phyloP scores from a whole-genome alignment of 176 grass and related monocot genomes.

The Poa pratensis region DNA sequence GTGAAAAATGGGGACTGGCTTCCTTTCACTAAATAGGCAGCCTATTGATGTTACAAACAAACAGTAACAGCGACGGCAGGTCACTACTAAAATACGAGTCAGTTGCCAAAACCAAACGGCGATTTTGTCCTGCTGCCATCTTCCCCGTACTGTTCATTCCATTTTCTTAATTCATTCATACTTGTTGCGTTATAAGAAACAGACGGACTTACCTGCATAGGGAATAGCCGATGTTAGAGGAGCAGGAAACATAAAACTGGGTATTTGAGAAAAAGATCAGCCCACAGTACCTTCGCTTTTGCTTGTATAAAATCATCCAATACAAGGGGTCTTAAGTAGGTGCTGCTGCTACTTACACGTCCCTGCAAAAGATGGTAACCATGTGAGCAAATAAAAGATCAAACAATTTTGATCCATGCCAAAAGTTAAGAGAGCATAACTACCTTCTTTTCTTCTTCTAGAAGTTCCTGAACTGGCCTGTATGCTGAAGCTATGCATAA shows the following conservation, averaged over 20 bases:
- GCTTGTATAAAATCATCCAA: slow-evolving; percentile 93
- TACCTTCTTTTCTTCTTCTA: slow-evolving; percentile 86
- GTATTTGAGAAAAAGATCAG: background rate
- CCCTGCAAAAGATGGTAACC: slow-evolving; percentile 49
- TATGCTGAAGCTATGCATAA: slow-evolving; percentile 91
- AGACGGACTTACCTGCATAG: slow-evolving; percentile 74
- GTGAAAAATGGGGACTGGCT: slow-evolving; percentile 10
- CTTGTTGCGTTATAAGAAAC: slow-evolving; percentile 82
- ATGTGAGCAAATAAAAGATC: slow-evolving; percentile 9
- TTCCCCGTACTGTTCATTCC: slow-evolving; percentile 98
- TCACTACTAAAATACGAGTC: slow-evolving; percentile 36
- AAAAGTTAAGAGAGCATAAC: slow-evolving; percentile 28
- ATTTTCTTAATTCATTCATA: slow-evolving; percentile 96
- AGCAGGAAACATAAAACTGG: background rate
- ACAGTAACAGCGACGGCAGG: slow-evolving; percentile 10
- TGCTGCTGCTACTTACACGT: slow-evolving; percentile 36
- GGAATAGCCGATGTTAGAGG: slow-evolving; percentile 20
- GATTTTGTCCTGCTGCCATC: slow-evolving; percentile 76
- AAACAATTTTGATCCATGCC: background rate
- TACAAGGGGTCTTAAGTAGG: slow-evolving; percentile 63
- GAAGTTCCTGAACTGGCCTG: slow-evolving; percentile 90
- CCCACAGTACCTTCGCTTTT: slow-evolving; percentile 77
- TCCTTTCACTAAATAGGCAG: slow-evolving; percentile 17
- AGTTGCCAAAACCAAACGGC: slow-evolving; percentile 87
- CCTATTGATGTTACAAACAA: slow-evolving; percentile 44